phyloP scores from a whole-genome alignment of 495 filamentous ascomycete species.

The Rhizodiscina lignyota region DNA sequence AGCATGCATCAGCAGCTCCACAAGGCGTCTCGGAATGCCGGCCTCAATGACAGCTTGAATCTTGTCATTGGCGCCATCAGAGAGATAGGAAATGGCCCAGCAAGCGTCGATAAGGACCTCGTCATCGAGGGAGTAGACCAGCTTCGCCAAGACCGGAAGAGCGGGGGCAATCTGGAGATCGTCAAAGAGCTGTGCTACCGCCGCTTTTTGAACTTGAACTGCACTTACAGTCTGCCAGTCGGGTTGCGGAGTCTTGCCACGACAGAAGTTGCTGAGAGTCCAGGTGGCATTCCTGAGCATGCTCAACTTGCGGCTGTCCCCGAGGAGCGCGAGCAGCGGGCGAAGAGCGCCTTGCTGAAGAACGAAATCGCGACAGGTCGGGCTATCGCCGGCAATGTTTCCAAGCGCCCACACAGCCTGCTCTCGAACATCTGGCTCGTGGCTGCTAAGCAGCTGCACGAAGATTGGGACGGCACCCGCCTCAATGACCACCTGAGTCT shows the following conservation, averaged over 20 bases:
- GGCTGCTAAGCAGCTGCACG: slow-evolving; percentile 85
- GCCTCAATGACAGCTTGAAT: slow-evolving; percentile 99
- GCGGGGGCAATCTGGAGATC: slow-evolving; percentile 94
- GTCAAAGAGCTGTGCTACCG: slow-evolving; percentile 11
- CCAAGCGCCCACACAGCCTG: slow-evolving; percentile 98
- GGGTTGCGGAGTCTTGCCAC: slow-evolving; percentile 97
- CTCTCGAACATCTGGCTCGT: slow-evolving; percentile 94
- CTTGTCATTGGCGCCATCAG: slow-evolving; percentile 98
- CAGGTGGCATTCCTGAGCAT: slow-evolving; percentile 99
- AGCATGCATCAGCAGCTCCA: slow-evolving; percentile 97
- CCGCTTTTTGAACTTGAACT: slow-evolving; percentile 6
- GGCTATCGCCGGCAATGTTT: slow-evolving; percentile 98
- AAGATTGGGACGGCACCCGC: slow-evolving; percentile 98
- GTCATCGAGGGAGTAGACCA: slow-evolving; percentile 96
- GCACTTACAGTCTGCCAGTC: slow-evolving; percentile 84
- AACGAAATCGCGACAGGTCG: slow-evolving; percentile 90
- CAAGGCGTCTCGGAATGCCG: slow-evolving; percentile 89
- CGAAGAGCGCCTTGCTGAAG: slow-evolving; percentile 76
- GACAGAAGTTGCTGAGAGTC: slow-evolving; percentile 99
- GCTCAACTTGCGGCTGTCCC: slow-evolving; percentile 95
- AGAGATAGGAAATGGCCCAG: slow-evolving; percentile 99
- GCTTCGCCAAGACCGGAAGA: slow-evolving; percentile 89
- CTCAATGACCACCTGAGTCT: slow-evolving; percentile 98
- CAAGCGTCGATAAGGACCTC: slow-evolving; percentile 98
- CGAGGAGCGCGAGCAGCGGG: slow-evolving; percentile 73